Base-by-base conservation (phyloP, 768 basidiomycete genomes). In the Tricholoma terreum region DNA sequence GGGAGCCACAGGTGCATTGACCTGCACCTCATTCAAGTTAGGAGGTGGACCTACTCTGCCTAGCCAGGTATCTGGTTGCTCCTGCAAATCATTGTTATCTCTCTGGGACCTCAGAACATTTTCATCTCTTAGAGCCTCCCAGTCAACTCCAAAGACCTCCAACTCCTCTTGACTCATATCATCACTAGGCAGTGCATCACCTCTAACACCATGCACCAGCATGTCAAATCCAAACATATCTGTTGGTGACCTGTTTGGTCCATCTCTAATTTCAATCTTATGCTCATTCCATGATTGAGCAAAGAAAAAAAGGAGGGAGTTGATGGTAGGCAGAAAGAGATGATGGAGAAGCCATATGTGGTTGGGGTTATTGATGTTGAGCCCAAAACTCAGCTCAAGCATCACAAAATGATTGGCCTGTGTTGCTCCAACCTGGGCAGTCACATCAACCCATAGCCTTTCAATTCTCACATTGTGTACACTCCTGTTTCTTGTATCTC, bases 401-500 rank as follows among this genome's bases (percentile, higher is more conserved):
- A 57, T 48, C 1, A 36, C 42, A 52, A 76, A 77, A 31, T 68
- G 61, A 1, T 64, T 56, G 17, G 68, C 61, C 77, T 75, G 77
- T 24, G 65, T 63, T 3, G 53, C 50, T 1, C 71, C 71, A 48
- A 73, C 56, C 15, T 63, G 64, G 3, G 55, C 34, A 1, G 71
- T 65, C 5, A 33, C 31, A 56, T 77, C 72, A 19, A 60, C 65
- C 75, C 76, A 77, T 2, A 76, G 63, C 0, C 71, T 58, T 52
- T 77, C 74, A 52, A 76, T 75, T 1, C 71, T 63, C 4, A 70
- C 67, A 58, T 75, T 76, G 58, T 75, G 73, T 2, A 76, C 68
- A 56, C 71, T 72, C 27, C 72, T 74, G 45, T 22, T 6, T 15
- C 19, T 35, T 52, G 12, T 36, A n/a, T 31, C 7, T 33, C 50